These are phyloP conservation scores for Candida loeiensis DNA, from an alignment of 805 yeast species.

Conservation along the genomic window DNA sequence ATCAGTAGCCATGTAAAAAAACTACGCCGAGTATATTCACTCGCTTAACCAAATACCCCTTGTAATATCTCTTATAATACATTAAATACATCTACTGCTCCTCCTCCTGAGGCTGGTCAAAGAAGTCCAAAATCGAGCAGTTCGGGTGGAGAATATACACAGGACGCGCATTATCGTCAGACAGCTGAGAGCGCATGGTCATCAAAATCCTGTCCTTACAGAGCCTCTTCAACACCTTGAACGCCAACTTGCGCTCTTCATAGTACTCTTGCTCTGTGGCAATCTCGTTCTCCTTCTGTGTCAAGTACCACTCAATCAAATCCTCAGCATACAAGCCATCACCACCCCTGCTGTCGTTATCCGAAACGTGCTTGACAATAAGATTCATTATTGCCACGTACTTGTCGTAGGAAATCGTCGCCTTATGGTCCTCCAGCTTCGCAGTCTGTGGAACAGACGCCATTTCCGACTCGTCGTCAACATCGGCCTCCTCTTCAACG, in stretches of 20 bases:
- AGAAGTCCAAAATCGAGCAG: slow-evolving; percentile 70
- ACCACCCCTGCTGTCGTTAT: slow-evolving; percentile 47
- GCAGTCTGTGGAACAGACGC: neutral
- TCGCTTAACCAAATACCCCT: neutral
- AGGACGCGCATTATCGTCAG: slow-evolving; percentile 20
- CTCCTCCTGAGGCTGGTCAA: slow-evolving; percentile 36
- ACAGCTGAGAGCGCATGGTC: slow-evolving; percentile 39
- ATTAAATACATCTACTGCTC: slow-evolving; percentile 3
- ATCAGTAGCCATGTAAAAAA: too few species aligned
- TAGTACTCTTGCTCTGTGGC: slow-evolving; percentile 67
- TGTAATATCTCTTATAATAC: neutral
- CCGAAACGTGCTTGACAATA: slow-evolving; percentile 62
- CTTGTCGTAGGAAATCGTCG: slow-evolving; percentile 72
- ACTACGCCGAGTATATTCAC: too few species aligned
- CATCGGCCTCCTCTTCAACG: slow-evolving; percentile 50
- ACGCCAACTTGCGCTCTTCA: slow-evolving; percentile 65
- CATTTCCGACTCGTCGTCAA: slow-evolving; percentile 14
- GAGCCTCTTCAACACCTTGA: slow-evolving; percentile 76
- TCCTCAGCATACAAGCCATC: slow-evolving; percentile 67
- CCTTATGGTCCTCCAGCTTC: slow-evolving; percentile 25
- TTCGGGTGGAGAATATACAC: slow-evolving; percentile 67
- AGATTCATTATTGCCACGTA: slow-evolving; percentile 81
- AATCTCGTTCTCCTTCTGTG: slow-evolving; percentile 67
- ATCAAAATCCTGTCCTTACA: slow-evolving; percentile 82
- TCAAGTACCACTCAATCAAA: slow-evolving; percentile 77